phyloP scores from a whole-genome alignment of 306 rosid species.

The Cyclanthera cordifolia region DNA sequence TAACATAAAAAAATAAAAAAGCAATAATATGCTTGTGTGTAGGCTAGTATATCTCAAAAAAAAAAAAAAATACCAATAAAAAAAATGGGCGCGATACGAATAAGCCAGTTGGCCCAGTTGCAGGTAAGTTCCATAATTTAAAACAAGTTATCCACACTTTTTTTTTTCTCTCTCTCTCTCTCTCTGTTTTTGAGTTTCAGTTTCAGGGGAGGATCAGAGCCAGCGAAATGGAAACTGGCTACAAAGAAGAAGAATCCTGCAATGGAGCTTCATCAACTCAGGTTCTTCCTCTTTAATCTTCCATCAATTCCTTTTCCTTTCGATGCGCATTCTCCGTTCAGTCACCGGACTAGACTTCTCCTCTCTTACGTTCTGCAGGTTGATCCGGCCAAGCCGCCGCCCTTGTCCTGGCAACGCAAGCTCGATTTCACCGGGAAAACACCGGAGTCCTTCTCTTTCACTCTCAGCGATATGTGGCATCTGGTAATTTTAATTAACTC shows the following conservation, averaged over 20 bases:
- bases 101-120: too few species aligned
- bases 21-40: too few species aligned
- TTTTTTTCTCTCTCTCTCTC: neutral
- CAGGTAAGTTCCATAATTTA: too few species aligned
- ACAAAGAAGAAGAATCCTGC: neutral
- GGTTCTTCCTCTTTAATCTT: neutral
- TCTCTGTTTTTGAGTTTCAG: neutral
- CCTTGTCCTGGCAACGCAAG: constrained; percentile 5
- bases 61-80: too few species aligned
- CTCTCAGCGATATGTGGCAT: constrained; percentile 2
- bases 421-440: constrained; percentile 1
- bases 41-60: too few species aligned
- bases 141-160: neutral
- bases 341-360: neutral
- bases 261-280: neutral
- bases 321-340: neutral
- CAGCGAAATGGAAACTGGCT: neutral
- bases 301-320: neutral
- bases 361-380: neutral
- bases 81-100: too few species aligned
- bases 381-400: neutral
- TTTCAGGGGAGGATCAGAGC: neutral
- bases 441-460: neutral
- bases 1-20: too few species aligned
- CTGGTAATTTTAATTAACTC: neutral